Evolutionary conservation across 495 filamentous ascomycete genomes (phyloP), one percentile per base, ranked within the genome.

Genomic region (Xylaria acuta): DNA sequence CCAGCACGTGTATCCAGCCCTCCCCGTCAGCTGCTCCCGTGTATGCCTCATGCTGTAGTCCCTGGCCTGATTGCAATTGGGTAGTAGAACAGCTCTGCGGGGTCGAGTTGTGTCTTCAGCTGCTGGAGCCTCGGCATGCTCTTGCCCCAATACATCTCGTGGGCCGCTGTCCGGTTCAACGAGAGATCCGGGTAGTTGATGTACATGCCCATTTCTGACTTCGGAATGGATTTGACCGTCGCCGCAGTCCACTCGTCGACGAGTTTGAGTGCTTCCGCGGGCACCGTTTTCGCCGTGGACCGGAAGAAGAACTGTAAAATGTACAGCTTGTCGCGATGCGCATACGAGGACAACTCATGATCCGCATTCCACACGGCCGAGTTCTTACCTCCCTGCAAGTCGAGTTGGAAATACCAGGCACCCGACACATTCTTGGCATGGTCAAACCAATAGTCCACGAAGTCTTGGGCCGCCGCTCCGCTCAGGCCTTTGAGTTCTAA

Each of bases 51-150:
- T 47, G 43, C 32, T 59, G 58, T 45, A 5, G 56, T 20, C 51
- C 78, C 81, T 22, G 86, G 80, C 59, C 75, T 73, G 14, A 92
- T 82, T 34, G 86, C 86, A 74, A 91, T 88, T 8, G 88, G 88
- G 74, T 91, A 90, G 70, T 89, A 87, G 51, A 92, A 91, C 12
- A 91, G 66, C 81, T 91, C 86, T 0, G 80, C 75, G 0, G 89
- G 89, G 75, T 92, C 90, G 30, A 88, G 71, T 14, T 76, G 74
- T 0, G 80, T 77, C 82, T 92, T 92, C 59, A 92, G 82, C 54
- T 79, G 65, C 76, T 86, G 76, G 56, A 92, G 77, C 41, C 80
- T 80, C 4, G 79, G 79, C n/a, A 90, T 77, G 72, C 87, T 90
- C 5, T 77, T 59, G 0, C 86, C 81, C 83, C 85, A 92, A 72